Base-by-base conservation (phyloP, 2,329 filamentous ascomycete species). In the Penicillium italicum region DNA sequence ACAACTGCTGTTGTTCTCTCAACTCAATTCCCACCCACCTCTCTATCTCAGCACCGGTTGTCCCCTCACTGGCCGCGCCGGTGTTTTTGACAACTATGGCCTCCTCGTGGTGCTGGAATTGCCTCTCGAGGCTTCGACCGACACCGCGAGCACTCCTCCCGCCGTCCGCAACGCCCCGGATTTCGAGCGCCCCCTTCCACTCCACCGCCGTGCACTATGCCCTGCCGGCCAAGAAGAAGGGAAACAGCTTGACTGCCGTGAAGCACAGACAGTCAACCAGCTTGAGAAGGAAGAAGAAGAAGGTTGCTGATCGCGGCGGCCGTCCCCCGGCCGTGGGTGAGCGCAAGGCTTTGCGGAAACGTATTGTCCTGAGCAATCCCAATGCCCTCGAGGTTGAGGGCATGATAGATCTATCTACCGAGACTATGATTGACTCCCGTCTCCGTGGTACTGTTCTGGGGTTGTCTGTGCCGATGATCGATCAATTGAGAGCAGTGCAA, bases 291-390 rank as follows among this genome's bases (percentile, higher is more conserved):
- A 80, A 76, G 61, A 77, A 76, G 67, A 77, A 76, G 59, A 62
- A 65, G 34, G 64, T 59, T 12, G 66, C 67, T n/a, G 74, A 77
- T n/a, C 69, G 71, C 14, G 73, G 71, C 11, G 73, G 77, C 53
- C 83, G 82, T 73, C 80, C 85, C 16, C 88, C 89, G 20, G 79
- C 79, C 12, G 80, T 85, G 3, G 93, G 92, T 62, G 92, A 97
- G 80, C 85, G 92, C 63, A 96, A 91, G 76, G 89, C 90, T 28
- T 80, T 90, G 70, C 86, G 91, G 62, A 96, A 95, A 79, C 86
- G 90, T 64, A 90, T 99, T 67, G 86, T 95, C 57, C 85, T 99
- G 58, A 93, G 88, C 79, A 99, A 97, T 77, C 89, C 90, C 74
- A 97, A 96, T 76, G 94, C 94, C 47, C 78, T 97, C 36, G 84